These are phyloP conservation scores for Blastomyces silverae DNA, from an alignment of 2,329 filamentous ascomycete species.

Conservation along the genomic window DNA sequence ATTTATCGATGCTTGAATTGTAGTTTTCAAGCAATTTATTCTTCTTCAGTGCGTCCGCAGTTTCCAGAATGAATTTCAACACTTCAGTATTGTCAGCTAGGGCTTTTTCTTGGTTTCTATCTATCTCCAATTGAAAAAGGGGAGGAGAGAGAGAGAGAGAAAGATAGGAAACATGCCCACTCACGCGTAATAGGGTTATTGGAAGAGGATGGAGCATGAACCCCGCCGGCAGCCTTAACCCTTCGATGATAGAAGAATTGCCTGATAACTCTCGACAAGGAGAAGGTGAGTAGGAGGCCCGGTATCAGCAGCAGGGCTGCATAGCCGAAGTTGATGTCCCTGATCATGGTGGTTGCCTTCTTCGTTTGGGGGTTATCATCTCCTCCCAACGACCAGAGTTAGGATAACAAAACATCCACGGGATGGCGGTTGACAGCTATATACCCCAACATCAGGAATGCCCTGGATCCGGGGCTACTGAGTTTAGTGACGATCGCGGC, in stretches of 20 bases:
- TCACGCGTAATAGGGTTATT: constrained; percentile 6
- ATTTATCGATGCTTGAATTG: constrained; percentile 43
- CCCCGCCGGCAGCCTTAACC: constrained; percentile 13
- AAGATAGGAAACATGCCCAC: neutral
- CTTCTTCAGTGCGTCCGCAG: constrained; percentile 16
- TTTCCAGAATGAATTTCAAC: constrained; percentile 2
- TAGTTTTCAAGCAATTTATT: constrained; percentile 48
- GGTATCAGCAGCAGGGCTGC: constrained; percentile 3
- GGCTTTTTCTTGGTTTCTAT: neutral
- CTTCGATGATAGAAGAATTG: constrained; percentile 14
- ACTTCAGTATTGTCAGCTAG: neutral
- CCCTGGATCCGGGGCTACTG: neutral
- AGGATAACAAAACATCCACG: neutral
- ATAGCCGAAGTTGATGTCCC: constrained; percentile 3
- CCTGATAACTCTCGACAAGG: neutral
- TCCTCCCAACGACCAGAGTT: too few relatives aligned
- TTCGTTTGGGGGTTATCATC: neutral
- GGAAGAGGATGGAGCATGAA: constrained; percentile 13
- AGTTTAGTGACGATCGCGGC: neutral
- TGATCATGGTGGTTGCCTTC: neutral
- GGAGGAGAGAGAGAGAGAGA: neutral
- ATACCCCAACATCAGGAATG: neutral
- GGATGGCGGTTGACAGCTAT: neutral
- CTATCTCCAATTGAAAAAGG: neutral
- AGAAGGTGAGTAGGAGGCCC: neutral